These are phyloP conservation scores for Stenogyne calaminthoides DNA, from an alignment of 305 asterid genomes.

Conservation along the genomic window DNA sequence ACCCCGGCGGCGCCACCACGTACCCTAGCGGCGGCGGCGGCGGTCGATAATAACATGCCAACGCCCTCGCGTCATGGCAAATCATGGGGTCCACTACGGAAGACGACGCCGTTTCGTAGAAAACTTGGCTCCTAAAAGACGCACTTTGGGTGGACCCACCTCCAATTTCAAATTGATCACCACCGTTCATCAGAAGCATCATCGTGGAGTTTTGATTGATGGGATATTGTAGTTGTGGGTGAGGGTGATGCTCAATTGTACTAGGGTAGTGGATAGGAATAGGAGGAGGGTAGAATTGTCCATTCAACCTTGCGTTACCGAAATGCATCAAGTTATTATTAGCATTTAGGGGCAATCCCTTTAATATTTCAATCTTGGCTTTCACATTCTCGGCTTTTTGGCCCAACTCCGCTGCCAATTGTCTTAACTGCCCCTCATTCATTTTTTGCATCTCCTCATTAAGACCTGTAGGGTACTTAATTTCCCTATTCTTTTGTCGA, in stretches of 20 bases:
- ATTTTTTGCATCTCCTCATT: constrained; percentile 16
- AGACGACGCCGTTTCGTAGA: constrained; percentile 28
- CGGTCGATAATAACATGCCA: constrained; percentile 26
- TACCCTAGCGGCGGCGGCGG: constrained; percentile 15
- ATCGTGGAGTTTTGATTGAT: neutral
- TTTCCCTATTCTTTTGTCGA: constrained; percentile 46
- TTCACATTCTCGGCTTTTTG: constrained; percentile 32
- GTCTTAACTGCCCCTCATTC: constrained; percentile 39
- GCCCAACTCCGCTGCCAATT: constrained; percentile 32
- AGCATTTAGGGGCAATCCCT: neutral
- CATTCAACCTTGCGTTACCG: constrained; percentile 10
- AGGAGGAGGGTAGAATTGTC: neutral
- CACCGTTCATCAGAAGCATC: neutral
- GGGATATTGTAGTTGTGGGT: neutral
- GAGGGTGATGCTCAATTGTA: neutral
- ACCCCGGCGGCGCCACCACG: constrained; percentile 17
- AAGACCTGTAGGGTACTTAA: constrained; percentile 49
- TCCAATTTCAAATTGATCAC: neutral
- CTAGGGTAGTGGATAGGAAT: neutral
- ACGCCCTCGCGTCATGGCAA: neutral
- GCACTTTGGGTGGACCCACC: neutral
- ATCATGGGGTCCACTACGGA: neutral
- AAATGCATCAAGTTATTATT: constrained; percentile 22
- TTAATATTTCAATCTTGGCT: constrained; percentile 38
- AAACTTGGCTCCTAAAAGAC: constrained; percentile 10